A percentile compares a stretch with the other conserved stretches of the same genome.
These are phyloP conservation scores for Kodamaea jinghongensis DNA, from an alignment of 805 yeast species.

Conservation along the genomic window DNA sequence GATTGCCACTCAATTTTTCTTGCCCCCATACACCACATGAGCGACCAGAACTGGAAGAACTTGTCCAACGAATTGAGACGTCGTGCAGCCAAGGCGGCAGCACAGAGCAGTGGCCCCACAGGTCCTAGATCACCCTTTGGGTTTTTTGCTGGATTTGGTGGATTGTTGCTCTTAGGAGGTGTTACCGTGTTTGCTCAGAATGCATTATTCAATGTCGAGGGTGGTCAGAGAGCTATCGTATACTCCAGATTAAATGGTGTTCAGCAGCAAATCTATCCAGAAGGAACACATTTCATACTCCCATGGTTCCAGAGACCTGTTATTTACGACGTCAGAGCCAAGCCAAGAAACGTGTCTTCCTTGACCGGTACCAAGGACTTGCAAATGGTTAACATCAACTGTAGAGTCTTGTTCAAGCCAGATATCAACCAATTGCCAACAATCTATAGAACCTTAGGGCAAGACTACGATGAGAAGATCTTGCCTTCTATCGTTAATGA, in stretches of 20 bases:
- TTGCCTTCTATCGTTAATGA: conserved; percentile 98
- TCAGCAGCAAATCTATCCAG: conserved; percentile 75
- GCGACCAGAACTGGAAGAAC: conserved; percentile 42
- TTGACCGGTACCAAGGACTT: conserved; percentile 97
- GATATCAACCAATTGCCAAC: conserved; percentile 72
- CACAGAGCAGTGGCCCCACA: conserved; percentile 22
- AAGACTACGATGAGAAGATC: conserved; percentile 94
- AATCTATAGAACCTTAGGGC: conserved; percentile 88
- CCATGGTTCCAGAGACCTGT: conserved; percentile 96
- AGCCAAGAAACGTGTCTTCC: conserved; percentile 93
- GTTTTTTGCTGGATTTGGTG: conserved; percentile 42
- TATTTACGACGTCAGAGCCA: conserved; percentile 92
- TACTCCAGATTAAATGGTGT: conserved; percentile 88
- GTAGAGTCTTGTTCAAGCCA: conserved; percentile 93
- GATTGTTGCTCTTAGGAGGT: conserved; percentile 40
- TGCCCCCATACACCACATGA: conserved; percentile 22
- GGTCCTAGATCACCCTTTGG: conserved; percentile 37
- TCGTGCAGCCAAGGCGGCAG: conserved; percentile 28
- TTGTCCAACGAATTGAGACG: conserved; percentile 42
- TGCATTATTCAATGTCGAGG: conserved; percentile 71
- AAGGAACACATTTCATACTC: conserved; percentile 91
- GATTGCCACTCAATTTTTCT: no score
- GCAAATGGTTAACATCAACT: conserved; percentile 99
- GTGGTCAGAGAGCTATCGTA: conserved; percentile 97
- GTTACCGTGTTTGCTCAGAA: conserved; percentile 40